Conservation (phyloP, 176 grass and related monocot genomes). For the Avena eriantha region DNA sequence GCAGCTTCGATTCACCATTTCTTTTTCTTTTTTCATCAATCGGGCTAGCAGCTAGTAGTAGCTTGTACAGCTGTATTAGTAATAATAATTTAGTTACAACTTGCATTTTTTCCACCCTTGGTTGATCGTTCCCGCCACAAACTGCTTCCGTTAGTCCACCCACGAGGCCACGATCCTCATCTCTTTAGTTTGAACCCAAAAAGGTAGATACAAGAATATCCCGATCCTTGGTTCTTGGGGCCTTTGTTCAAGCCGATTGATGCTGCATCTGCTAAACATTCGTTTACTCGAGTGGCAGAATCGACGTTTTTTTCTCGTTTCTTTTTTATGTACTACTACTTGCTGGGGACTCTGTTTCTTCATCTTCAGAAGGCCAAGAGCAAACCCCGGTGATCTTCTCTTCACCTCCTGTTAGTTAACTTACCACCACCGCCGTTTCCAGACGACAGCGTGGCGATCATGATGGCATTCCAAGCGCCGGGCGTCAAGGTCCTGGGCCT, state of each 20-base stretch:
- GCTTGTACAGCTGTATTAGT: too few species aligned
- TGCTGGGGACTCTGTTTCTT: neutral
- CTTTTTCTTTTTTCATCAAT: too few species aligned
- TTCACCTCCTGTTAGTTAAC: too few species aligned
- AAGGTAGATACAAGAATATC: neutral
- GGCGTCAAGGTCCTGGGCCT: constrained; percentile 70
- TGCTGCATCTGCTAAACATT: neutral
- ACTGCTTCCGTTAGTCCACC: too few species aligned
- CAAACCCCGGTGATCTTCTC: neutral
- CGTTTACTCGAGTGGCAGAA: neutral
- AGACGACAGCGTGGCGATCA: constrained; percentile 88
- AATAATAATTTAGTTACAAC: too few species aligned
- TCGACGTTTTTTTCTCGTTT: neutral
- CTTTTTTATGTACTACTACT: neutral
- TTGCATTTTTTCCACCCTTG: neutral
- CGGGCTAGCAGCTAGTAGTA: too few species aligned
- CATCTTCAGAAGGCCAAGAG: neutral
- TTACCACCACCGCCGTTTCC: neutral
- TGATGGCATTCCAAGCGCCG: constrained; percentile 80
- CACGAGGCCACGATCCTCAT: neutral
- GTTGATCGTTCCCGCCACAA: neutral
- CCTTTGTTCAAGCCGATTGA: neutral
- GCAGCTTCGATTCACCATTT: too few species aligned
- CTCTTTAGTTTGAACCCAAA: neutral
- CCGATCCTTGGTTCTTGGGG: neutral